These are phyloP conservation scores for Leccinum solheimii DNA, from an alignment of 1,284 basidiomycete genomes.

Conservation along the genomic window DNA sequence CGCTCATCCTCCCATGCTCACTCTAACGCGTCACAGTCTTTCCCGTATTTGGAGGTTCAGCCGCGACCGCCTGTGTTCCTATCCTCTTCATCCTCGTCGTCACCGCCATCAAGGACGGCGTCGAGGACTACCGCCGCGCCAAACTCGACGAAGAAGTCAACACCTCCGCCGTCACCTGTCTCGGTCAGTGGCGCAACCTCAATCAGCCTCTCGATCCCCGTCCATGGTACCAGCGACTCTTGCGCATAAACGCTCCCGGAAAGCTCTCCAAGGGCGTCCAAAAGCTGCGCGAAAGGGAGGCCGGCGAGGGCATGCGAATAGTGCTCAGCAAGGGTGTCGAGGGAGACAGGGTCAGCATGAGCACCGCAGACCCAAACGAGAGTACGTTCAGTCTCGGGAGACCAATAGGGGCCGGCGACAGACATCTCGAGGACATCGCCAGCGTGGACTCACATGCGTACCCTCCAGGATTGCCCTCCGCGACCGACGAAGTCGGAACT, in stretches of 20 bases:
- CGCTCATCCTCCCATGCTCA: not conserved
- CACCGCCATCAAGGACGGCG: slow-evolving; percentile 92
- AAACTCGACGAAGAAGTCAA: slow-evolving; percentile 89
- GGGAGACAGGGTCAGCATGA: slow-evolving; percentile 39
- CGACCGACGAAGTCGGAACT: slow-evolving; percentile 16
- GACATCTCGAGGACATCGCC: slow-evolving; percentile 61
- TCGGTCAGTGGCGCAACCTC: slow-evolving; percentile 87
- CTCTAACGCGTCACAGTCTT: slow-evolving; percentile 57
- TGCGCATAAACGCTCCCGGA: slow-evolving; percentile 69
- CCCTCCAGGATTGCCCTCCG: slow-evolving; percentile 43
- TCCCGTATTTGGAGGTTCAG: slow-evolving; percentile 86
- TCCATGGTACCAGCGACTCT: slow-evolving; percentile 69
- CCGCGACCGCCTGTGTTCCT: slow-evolving; percentile 84
- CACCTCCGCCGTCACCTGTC: slow-evolving; percentile 83
- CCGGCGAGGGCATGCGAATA: slow-evolving; percentile 61
- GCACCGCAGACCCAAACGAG: slow-evolving; percentile 40
- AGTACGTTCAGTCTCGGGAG: slow-evolving; percentile 44
- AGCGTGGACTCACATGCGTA: slow-evolving; percentile 59
- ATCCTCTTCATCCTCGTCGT: slow-evolving; percentile 85
- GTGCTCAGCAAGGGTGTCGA: slow-evolving; percentile 58
- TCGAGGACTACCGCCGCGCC: slow-evolving; percentile 92
- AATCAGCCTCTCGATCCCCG: slow-evolving; percentile 84
- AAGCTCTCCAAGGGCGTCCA: slow-evolving; percentile 83
- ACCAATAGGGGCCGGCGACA: slow-evolving; percentile 37
- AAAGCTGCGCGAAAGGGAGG: slow-evolving; percentile 84